Evolutionary conservation across 306 rosid genomes (phyloP), one percentile per base, ranked within the genome.

Genomic region (Acacia crassicarpa): DNA sequence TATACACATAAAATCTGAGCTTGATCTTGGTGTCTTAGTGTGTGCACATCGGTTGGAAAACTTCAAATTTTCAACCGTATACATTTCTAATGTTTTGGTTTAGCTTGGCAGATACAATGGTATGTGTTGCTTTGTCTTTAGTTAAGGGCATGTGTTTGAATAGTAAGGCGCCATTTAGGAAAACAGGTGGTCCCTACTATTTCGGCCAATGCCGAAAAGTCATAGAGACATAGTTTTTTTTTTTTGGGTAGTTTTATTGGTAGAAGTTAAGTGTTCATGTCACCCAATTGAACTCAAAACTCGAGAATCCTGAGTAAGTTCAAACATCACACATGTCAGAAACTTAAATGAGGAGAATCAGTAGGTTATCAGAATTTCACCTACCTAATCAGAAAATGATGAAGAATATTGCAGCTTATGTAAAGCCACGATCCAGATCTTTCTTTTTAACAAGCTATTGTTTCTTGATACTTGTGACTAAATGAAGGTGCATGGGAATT

Each of bases 101-200:
- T 22, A 62, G 83, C 83, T 72, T 68, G 8, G 53, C 14, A 32
- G 78, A 38, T 62, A 58, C 62, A 56, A 58, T 43, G 71, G 44
- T 27, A 17, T 38, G 25, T 58, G n/a, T 69, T 69, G 65, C 83
- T 44, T 72, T 59, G 51, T 11, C 78, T 80, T 80, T 40, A 59
- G 78, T 40, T 72, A 72, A 68, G 72, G 83, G 16, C 83, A 27
- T 0, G 27, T 44, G 53, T 22, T 54, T 62, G 38, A 27, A 25
- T 3, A 56, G 4, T 25, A 23, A 56, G 8, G 83, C 61, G 46
- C 46, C 20, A 30, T 63, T 6, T 30, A 63, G 43, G 32, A 63
- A 41, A 63, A 63, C 43, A 27, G 1, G 69, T 6, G 4, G 10
- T 2, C 20, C 15, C 40, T 32, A 32, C 20, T 20, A 32, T 43